A percentile compares a stretch with the other conserved stretches of the same genome.
These are phyloP conservation scores for Periconia sp. DNA, from an alignment of 2,329 filamentous ascomycete species.

Conservation along the genomic window DNA sequence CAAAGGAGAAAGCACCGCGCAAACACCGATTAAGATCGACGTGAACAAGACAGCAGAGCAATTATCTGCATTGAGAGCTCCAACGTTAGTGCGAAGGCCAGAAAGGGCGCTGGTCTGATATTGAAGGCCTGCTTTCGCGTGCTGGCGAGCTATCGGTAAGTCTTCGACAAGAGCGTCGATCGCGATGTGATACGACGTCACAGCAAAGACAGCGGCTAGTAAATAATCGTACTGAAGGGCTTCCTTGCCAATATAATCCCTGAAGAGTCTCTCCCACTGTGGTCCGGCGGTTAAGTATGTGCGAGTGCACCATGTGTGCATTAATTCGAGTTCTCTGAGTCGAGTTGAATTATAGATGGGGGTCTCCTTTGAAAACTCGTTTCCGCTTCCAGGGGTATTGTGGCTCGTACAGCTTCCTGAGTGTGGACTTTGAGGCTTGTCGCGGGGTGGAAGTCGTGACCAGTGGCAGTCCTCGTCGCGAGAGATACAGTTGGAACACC, in stretches of 20 bases:
- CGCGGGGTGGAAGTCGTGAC: slow-evolving; percentile 1
- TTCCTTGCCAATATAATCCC: slow-evolving; percentile 10
- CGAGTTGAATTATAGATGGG: slow-evolving; percentile 2
- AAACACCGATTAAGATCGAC: slow-evolving; percentile 6
- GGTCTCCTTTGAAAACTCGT: not conserved
- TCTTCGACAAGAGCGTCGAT: slow-evolving; percentile 4
- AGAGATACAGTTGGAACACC: slow-evolving; percentile 12
- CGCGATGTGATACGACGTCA: slow-evolving; percentile 15
- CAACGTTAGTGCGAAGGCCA: slow-evolving; percentile 4
- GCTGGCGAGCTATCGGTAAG: not conserved
- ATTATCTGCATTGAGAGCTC: slow-evolving; percentile 1
- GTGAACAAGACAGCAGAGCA: slow-evolving; percentile 2
- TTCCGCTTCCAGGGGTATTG: not conserved
- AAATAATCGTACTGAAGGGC: slow-evolving; percentile 14
- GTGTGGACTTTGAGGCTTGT: not conserved
- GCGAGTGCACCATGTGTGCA: slow-evolving; percentile 18
- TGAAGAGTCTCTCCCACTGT: slow-evolving; percentile 10
- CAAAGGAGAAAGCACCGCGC: slow-evolving; percentile 6
- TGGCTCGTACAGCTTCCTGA: not conserved
- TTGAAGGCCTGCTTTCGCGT: slow-evolving; percentile 5
- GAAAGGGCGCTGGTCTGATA: slow-evolving; percentile 7
- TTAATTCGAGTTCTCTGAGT: slow-evolving; percentile 13
- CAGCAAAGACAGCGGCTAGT: slow-evolving; percentile 16
- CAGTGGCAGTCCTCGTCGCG: slow-evolving; percentile 11
- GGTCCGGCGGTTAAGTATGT: slow-evolving; percentile 8